Conservation (phyloP, 2,329 filamentous ascomycete genomes). For the Lizonia empirigonia region DNA sequence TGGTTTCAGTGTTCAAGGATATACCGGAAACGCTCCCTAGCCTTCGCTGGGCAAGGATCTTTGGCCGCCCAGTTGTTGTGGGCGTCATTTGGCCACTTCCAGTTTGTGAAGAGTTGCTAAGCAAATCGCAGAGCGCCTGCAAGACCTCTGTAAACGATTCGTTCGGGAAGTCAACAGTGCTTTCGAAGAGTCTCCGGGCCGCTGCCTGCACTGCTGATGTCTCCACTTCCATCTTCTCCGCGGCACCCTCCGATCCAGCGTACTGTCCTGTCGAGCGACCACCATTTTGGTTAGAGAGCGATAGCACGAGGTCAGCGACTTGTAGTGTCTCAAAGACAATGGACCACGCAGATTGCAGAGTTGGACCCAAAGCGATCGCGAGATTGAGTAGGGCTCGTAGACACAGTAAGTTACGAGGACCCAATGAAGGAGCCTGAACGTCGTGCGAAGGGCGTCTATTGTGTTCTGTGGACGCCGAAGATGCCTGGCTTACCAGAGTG, state of each 20-base stretch:
- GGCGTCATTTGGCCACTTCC: slow-evolving; percentile 35
- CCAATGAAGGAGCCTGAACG: slow-evolving; percentile 60
- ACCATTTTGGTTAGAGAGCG: slow-evolving; percentile 46
- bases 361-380: slow-evolving; percentile 91
- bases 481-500: slow-evolving; percentile 65
- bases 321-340: slow-evolving; percentile 92
- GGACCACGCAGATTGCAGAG: slow-evolving; percentile 81
- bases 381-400: slow-evolving; percentile 90
- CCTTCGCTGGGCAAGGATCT: slow-evolving; percentile 45
- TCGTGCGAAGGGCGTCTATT: slow-evolving; percentile 65
- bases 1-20: slow-evolving; percentile 47
- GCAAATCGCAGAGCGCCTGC: slow-evolving; percentile 72
- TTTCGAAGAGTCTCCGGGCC: slow-evolving; percentile 84
- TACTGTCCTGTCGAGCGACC: slow-evolving; percentile 27
- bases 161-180: slow-evolving; percentile 88
- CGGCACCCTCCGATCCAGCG: slow-evolving; percentile 29
- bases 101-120: slow-evolving; percentile 51
- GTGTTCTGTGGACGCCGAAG: slow-evolving; percentile 60
- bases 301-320: slow-evolving; percentile 86
- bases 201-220: slow-evolving; percentile 88
- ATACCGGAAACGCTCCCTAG: slow-evolving; percentile 53
- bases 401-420: slow-evolving; percentile 88
- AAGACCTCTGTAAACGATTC: slow-evolving; percentile 79
- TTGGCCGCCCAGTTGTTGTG: slow-evolving; percentile 28
- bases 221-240: slow-evolving; percentile 68